These are phyloP conservation scores for Eucalyptus dawsonii DNA, from an alignment of 345 rosid species.

Conservation along the genomic window DNA sequence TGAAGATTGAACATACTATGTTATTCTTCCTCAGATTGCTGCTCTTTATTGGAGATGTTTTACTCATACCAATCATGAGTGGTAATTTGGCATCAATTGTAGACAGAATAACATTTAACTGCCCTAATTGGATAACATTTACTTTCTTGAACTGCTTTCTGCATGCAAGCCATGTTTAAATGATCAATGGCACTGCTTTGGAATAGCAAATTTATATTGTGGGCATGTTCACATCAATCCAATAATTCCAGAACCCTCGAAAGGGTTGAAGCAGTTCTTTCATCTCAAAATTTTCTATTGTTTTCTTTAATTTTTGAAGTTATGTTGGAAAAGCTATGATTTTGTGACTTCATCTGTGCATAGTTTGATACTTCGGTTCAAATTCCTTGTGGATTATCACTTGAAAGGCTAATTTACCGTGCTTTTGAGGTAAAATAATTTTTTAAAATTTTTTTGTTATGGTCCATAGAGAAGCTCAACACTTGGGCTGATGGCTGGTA, in stretches of 20 bases:
- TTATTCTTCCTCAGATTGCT: background rate
- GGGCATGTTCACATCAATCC: background rate
- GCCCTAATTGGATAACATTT: background rate
- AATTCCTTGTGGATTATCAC: background rate
- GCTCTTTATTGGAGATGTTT: background rate
- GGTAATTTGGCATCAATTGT: background rate
- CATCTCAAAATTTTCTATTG: background rate
- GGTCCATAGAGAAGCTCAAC: background rate
- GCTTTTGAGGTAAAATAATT: background rate
- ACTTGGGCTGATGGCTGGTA: conserved; percentile 46
- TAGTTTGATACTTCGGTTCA: background rate
- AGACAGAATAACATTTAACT: background rate
- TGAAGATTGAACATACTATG: background rate
- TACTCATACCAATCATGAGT: background rate
- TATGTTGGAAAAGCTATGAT: background rate
- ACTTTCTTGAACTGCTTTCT: background rate
- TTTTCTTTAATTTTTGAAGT: background rate
- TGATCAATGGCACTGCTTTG: background rate
- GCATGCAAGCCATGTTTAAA: background rate
- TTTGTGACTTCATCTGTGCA: background rate
- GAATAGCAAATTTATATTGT: background rate
- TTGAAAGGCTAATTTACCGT: background rate
- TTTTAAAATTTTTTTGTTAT: background rate
- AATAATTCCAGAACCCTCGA: background rate
- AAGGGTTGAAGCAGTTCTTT: background rate